These are phyloP conservation scores for Bathelium albidoporum DNA, from an alignment of 495 filamentous ascomycete species.

Conservation along the genomic window DNA sequence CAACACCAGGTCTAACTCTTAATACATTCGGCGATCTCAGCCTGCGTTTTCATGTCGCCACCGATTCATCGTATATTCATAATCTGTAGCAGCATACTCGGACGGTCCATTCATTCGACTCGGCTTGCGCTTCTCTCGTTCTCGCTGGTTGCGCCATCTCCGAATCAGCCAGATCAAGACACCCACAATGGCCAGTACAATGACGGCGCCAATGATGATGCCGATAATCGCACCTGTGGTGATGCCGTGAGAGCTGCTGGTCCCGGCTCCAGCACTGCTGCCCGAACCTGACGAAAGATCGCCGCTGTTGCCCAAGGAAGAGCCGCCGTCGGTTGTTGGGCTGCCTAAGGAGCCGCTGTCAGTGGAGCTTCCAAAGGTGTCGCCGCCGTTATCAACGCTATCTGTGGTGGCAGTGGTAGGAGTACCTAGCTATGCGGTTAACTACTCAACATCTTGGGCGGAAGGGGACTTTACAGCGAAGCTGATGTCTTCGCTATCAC, in stretches of 20 bases:
- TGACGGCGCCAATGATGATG: neutral
- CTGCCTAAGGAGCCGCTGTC: neutral
- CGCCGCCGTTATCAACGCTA: neutral
- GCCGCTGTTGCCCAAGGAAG: neutral
- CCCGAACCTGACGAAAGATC: neutral
- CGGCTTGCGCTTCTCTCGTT: neutral
- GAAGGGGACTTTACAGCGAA: neutral
- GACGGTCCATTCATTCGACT: neutral
- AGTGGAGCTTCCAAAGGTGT: neutral
- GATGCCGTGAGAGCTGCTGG: neutral
- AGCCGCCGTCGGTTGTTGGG: neutral
- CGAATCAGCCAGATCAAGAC: neutral
- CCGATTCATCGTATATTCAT: neutral
- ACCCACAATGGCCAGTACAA: neutral
- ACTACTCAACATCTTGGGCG: neutral
- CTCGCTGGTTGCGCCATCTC: neutral
- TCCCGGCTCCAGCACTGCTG: neutral
- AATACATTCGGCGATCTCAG: no score
- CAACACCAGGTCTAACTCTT: no score
- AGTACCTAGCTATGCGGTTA: neutral
- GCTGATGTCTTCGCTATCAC: neutral
- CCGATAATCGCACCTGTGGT: neutral
- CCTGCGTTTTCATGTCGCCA: no score
- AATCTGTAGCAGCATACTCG: neutral
- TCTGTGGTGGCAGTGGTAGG: neutral